Evolutionary conservation across 1,284 basidiomycete genomes (phyloP), one percentile per base, ranked within the genome.

Genomic region (Sporisorium exsertum): DNA sequence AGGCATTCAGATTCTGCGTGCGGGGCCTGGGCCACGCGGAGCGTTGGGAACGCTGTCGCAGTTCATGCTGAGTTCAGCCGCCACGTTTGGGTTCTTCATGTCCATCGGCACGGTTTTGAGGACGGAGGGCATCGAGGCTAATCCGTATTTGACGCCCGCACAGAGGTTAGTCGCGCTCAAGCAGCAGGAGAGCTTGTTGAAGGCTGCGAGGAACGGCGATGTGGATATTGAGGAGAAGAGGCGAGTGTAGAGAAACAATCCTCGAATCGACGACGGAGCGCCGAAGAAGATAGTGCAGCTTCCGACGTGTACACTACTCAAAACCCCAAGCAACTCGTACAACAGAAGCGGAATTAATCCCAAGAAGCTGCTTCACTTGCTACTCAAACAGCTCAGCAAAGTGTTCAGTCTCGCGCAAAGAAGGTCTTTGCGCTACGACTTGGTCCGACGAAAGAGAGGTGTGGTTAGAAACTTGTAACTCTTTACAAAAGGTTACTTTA

Each of bases 81-180:
- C 83, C 2, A 84, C 83, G 18, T 84, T 84, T 40, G 83, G 82
- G 32, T 83, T 80, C 69, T 80, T 82, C 72, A 83, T 82, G 81
- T 79, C 80, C 26, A 82, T 84, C 63, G 82, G 82, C 52, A 79
- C 81, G 12, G 82, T 84, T 15, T 64, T 84, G 26, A 72, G 82
- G 49, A 82, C 81, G 13, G 82, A 84, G 32, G 72, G 72, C 0
- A 40, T 75, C 15, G 72, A 75, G 33, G 57, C 40, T 9, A 75
- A 70, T 47, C 53, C 61, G 5, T 54, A 71, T 40, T n/a, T 71
- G 26, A 57, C 72, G 24, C 42, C 72, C 16, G 58, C 49, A 6
- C 72, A 75, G 58, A 50, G 72, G 20, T 0, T 51, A 10, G 54
- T 67, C 6, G 67, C 63, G 18, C 37, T 75, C 20, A 35, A 56